Conservation (phyloP, 2,329 filamentous ascomycete species). For the Aspergillus pseudoglaucus region DNA sequence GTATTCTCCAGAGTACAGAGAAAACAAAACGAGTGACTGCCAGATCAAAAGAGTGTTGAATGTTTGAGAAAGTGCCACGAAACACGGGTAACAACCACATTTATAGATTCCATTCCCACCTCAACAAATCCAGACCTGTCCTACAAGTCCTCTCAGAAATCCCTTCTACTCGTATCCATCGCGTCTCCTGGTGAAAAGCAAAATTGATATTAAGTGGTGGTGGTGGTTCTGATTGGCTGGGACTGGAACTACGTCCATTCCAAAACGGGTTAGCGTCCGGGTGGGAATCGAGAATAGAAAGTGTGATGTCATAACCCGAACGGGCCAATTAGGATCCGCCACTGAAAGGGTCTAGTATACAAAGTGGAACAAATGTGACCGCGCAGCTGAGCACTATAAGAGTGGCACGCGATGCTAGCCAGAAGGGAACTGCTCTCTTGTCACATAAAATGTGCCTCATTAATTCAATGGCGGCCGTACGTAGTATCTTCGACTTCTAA, state of each 20-base stretch:
- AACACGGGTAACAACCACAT: background rate
- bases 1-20: background rate
- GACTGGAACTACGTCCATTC: background rate
- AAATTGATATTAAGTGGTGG: background rate
- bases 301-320: background rate
- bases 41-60: background rate
- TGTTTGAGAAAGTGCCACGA: conserved; percentile 2
- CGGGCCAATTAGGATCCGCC: background rate
- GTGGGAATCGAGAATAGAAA: background rate
- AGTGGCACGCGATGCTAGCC: no score
- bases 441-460: no score
- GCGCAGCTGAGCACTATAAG: no score
- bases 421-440: no score
- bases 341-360: background rate
- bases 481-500: no score
- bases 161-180: background rate
- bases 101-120: background rate
- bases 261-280: background rate
- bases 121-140: background rate
- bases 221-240: background rate
- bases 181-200: background rate
- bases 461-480: no score
- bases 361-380: no score
- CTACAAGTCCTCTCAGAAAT: background rate
- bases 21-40: background rate